Percentiles rank a stretch among this genome's conserved stretches.
phyloP scores from a whole-genome alignment of 2,329 filamentous ascomycete genomes.

The Venturia aucupariae region DNA sequence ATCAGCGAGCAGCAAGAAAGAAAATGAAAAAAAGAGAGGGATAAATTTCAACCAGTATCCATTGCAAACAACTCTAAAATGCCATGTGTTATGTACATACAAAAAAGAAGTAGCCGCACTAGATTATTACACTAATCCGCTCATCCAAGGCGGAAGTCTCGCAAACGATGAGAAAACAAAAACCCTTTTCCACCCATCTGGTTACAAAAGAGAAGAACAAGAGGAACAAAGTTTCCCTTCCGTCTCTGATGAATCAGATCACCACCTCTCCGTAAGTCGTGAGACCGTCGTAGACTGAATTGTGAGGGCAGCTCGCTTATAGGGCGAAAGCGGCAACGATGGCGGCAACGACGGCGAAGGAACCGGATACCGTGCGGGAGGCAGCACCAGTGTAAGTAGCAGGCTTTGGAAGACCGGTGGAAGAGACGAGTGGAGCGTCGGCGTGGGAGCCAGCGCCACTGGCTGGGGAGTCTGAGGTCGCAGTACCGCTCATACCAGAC shows the following conservation, averaged over 20 bases:
- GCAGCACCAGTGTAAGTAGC: conserved; percentile 10
- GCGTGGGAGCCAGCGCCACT: neutral
- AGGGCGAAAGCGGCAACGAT: conserved; percentile 4
- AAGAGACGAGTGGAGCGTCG: neutral
- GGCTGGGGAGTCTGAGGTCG: neutral
- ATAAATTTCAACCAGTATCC: too few species aligned
- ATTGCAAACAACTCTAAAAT: too few species aligned
- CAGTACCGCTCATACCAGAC: neutral
- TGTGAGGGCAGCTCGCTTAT: neutral
- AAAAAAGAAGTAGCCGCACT: too few species aligned
- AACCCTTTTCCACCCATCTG: neutral
- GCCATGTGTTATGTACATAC: too few species aligned
- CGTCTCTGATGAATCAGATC: too few species aligned
- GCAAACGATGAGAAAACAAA: neutral
- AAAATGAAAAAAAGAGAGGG: too few species aligned
- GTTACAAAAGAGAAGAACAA: neutral
- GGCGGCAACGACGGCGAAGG: conserved; percentile 11
- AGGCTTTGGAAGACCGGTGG: conserved; percentile 1
- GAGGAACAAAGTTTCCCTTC: too few species aligned
- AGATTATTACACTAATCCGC: conserved; percentile 1
- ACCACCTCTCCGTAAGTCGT: too few species aligned
- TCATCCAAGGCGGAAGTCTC: neutral
- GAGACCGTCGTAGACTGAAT: too few species aligned
- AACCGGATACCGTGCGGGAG: neutral
- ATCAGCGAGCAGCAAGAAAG: too few species aligned